phyloP scores from a whole-genome alignment of 148 eudicot genomes.

The Cornus florida region DNA sequence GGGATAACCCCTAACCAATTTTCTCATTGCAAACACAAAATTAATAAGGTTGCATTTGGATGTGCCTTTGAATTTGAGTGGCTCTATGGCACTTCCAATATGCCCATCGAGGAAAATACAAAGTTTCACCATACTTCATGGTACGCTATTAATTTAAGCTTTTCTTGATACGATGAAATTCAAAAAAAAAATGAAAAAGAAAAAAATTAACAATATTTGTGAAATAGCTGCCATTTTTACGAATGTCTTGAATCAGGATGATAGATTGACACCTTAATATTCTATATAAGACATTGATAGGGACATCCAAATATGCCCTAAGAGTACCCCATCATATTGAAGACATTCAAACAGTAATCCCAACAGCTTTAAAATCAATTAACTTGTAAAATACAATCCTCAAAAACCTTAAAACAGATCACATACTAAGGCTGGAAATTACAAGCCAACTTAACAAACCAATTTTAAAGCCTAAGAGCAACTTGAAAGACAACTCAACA shows the following conservation, averaged over 20 bases:
- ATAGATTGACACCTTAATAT: neutral
- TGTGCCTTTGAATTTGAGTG: no score
- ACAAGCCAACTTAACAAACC: no score
- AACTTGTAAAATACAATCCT: no score
- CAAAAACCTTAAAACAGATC: no score
- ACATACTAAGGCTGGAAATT: no score
- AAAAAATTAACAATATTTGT: neutral
- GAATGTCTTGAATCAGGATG: neutral
- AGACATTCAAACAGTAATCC: neutral
- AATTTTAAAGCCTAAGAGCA: no score
- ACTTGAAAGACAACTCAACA: no score
- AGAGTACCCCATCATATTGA: neutral
- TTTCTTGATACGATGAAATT: neutral
- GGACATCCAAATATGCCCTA: neutral
- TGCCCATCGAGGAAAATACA: neutral
- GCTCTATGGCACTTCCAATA: no score
- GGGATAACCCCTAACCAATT: no score
- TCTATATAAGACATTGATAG: neutral
- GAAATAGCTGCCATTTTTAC: neutral
- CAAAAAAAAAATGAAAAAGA: neutral
- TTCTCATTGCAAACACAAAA: no score
- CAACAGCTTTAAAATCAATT: no score
- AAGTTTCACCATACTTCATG: neutral
- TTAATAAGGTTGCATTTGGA: no score
- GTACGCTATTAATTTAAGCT: neutral